Evolutionary conservation across 2,329 filamentous ascomycete genomes (phyloP).

Genomic region (Phialophora macrospora): DNA sequence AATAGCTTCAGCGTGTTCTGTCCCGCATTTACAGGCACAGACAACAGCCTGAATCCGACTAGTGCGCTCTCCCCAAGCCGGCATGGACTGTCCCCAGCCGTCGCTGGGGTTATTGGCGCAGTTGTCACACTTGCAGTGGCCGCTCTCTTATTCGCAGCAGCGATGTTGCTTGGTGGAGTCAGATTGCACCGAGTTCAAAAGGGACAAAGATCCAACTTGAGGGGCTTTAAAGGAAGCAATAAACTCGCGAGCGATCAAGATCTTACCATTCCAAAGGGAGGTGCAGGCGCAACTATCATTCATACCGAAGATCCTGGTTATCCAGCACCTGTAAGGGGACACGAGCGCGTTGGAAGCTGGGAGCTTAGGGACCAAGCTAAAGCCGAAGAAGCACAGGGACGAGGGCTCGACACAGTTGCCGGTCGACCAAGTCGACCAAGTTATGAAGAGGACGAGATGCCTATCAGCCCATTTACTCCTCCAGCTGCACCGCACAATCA

Average conservation of each 20-base stretch:
- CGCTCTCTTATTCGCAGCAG: conserved; percentile 46
- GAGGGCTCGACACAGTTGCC: conserved; percentile 21
- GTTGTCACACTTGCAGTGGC: conserved; percentile 56
- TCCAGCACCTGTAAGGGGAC: conserved; percentile 44
- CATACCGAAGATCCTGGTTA: conserved; percentile 37
- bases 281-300: conserved; percentile 44
- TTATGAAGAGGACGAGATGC: conserved; percentile 52
- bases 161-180: conserved; percentile 52
- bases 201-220: conserved; percentile 48
- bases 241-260: conserved; percentile 63
- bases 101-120: conserved; percentile 63
- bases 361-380: conserved; percentile 51
- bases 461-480: conserved; percentile 46
- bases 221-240: conserved; percentile 61
- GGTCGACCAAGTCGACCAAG: conserved; percentile 45
- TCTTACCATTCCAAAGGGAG: conserved; percentile 53
- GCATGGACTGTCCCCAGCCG: conserved; percentile 44
- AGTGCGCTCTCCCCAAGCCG: conserved; percentile 14
- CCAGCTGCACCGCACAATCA: conserved; percentile 56
- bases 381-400: conserved; percentile 30
- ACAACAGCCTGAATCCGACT: conserved; percentile 22
- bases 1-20: conserved; percentile 58
- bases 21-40: conserved; percentile 44
- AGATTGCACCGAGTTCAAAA: conserved; percentile 49
- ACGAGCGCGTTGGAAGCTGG: conserved; percentile 64